Conservation (phyloP, 768 basidiomycete genomes). For the Suillus weaverae region DNA sequence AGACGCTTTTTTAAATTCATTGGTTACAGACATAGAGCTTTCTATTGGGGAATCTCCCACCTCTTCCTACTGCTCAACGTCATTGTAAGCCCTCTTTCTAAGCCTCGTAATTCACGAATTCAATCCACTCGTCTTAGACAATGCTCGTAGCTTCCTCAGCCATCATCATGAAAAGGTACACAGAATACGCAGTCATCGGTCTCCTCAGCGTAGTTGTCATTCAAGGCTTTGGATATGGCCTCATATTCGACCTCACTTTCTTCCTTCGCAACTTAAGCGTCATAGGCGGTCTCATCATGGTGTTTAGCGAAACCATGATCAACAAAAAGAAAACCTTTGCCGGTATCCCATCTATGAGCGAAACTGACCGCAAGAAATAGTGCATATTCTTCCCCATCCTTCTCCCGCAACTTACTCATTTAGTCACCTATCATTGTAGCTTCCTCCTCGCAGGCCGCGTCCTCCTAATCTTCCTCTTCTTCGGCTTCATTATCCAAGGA, state of each 20-base stretch:
- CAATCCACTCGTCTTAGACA: conserved; percentile 47
- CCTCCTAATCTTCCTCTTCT: conserved; percentile 97
- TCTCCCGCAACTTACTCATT: background rate
- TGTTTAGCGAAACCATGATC: conserved; percentile 94
- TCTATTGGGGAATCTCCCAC: conserved; percentile 95
- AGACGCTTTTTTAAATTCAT: conserved; percentile 11
- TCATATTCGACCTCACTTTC: conserved; percentile 99
- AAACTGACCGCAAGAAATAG: conserved; percentile 99
- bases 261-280: conserved; percentile 99
- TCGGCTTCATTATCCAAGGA: conserved; percentile 95
- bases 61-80: conserved; percentile 91
- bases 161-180: conserved; percentile 83
- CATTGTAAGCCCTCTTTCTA: conserved; percentile 57
- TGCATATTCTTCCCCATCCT: conserved; percentile 38
- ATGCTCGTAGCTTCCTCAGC: conserved; percentile 86
- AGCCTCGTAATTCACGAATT: background rate
- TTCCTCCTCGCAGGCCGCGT: conserved; percentile 97
- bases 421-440: conserved; percentile 41
- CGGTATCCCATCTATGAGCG: conserved; percentile 84
- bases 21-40: conserved; percentile 77
- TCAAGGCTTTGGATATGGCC: conserved; percentile 97
- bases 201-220: conserved; percentile 89
- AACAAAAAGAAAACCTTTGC: conserved; percentile 87
- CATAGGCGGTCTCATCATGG: conserved; percentile 98
- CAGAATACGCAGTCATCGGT: conserved; percentile 87